Evolutionary conservation across 768 basidiomycete species (phyloP), one percentile per base, ranked within the genome.

Genomic region (Termitomyces sp.): DNA sequence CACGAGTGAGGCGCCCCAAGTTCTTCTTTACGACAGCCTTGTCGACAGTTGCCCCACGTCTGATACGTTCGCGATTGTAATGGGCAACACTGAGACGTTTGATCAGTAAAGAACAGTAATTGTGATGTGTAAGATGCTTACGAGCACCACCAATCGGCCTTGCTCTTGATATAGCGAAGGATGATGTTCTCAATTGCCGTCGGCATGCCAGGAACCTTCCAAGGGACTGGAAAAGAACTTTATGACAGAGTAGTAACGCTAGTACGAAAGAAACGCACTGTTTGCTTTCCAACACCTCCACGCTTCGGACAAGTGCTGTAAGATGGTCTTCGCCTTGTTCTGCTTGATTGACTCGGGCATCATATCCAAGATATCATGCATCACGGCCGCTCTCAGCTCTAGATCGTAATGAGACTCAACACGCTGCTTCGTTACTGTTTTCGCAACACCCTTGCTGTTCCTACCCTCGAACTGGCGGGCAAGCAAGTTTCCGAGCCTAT

Each of bases 291-390:
- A 93, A 72, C 95, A 98, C 63, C 96, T 80, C 97, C 97, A 98
- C 10, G 96, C 97, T 68, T 98, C 97, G 3, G 95, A 97, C 62
- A 98, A 74, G 69, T 98, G 97, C 69, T 99, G 97, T 67, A 99
- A 67, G 61, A 99, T 98, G 11, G 97, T 98, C 78, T 99, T 99
- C n/a, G 94, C 86, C 77, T 99, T 98, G 75, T 98, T 99, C 72
- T 95, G 93, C 73, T 95, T 95, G 77, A 98, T 95, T 2, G 91
- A 93, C 71, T 98, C 97, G 7, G 97, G 97, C 96, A 98, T 98
- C 96, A 98, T 98, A 76, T 98, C 96, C 62, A 99, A 77, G 63
- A 99, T 98, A 71, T 99, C 96, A 74, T 98, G 96, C 97, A 99
- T 98, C 64, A 99, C 96, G 45, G 97, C 95, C 0, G 97, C 97